Conservation (phyloP, 495 filamentous ascomycete genomes). For the Penicillium canariense region DNA sequence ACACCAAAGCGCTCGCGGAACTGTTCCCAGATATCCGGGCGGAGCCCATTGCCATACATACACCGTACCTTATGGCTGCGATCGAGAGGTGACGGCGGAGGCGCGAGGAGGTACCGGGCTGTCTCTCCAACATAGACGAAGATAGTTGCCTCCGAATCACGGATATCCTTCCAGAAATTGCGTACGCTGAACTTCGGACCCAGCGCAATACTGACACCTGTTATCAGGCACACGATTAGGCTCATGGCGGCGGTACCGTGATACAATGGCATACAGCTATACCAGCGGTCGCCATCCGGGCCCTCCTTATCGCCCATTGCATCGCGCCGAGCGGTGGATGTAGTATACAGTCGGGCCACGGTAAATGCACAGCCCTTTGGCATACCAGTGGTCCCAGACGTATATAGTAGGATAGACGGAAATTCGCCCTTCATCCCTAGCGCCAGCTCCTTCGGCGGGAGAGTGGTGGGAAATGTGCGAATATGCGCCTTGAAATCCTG, state of each 20-base stretch:
- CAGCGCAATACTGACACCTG: slow-evolving; percentile 62
- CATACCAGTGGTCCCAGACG: slow-evolving; percentile 66
- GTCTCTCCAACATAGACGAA: slow-evolving; percentile 87
- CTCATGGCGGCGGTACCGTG: slow-evolving; percentile 69
- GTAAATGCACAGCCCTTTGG: slow-evolving; percentile 61
- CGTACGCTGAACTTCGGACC: slow-evolving; percentile 68
- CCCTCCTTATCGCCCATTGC: slow-evolving; percentile 31
- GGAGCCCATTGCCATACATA: slow-evolving; percentile 76
- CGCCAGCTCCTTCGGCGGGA: slow-evolving; percentile 36
- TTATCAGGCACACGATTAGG: slow-evolving; percentile 52
- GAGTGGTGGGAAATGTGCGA: slow-evolving; percentile 39
- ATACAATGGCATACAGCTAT: slow-evolving; percentile 79
- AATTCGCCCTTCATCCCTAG: slow-evolving; percentile 46
- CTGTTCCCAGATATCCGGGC: slow-evolving; percentile 72
- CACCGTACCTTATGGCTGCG: slow-evolving; percentile 61
- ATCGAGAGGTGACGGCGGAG: slow-evolving; percentile 62
- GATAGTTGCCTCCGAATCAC: slow-evolving; percentile 62
- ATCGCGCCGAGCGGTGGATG: slow-evolving; percentile 25
- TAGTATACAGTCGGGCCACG: slow-evolving; percentile 34
- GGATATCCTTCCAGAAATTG: slow-evolving; percentile 72
- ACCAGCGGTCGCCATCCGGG: slow-evolving; percentile 60
- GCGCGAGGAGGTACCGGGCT: slow-evolving; percentile 69
- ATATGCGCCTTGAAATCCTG: slow-evolving; percentile 48
- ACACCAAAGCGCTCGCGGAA: slow-evolving; percentile 66
- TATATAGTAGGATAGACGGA: slow-evolving; percentile 65